phyloP scores from a whole-genome alignment of 108 stramenopile genomes.

The Pseudonitzschia pungens region DNA sequence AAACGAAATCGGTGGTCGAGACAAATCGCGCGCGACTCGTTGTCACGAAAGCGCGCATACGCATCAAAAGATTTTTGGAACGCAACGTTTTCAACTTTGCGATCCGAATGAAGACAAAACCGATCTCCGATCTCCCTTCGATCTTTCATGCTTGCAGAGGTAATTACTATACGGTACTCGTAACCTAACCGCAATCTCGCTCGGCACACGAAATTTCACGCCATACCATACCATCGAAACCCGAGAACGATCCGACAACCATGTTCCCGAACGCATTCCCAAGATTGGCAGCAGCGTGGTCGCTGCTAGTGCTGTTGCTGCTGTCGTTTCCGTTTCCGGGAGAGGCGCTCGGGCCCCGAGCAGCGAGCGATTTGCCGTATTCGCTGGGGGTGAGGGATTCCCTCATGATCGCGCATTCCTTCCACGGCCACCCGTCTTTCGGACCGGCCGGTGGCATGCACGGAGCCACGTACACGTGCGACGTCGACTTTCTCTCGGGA shows the following conservation, averaged over 20 bases:
- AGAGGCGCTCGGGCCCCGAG: background rate
- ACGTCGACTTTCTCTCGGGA: conserved; percentile 80
- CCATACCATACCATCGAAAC: no score
- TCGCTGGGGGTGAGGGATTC: conserved; percentile 88
- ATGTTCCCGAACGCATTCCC: background rate
- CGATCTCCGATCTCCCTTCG: no score
- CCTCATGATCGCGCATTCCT: conserved; percentile 94
- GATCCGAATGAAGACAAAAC: no score
- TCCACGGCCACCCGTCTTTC: conserved; percentile 80
- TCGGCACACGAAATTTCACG: no score
- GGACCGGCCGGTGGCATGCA: conserved; percentile 92
- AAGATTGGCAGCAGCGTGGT: background rate
- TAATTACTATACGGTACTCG: no score
- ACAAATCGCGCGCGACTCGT: background rate
- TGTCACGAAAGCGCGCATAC: no score
- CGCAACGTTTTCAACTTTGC: no score
- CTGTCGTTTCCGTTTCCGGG: background rate
- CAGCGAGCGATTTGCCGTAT: conserved; percentile 50
- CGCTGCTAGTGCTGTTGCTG: background rate
- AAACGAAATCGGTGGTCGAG: background rate
- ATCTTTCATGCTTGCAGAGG: no score
- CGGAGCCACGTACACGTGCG: conserved; percentile 93
- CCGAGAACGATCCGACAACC: no score
- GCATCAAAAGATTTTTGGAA: no score
- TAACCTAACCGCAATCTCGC: no score